phyloP scores from a whole-genome alignment of 2,329 filamentous ascomycete species.

The Cadophora sp. region DNA sequence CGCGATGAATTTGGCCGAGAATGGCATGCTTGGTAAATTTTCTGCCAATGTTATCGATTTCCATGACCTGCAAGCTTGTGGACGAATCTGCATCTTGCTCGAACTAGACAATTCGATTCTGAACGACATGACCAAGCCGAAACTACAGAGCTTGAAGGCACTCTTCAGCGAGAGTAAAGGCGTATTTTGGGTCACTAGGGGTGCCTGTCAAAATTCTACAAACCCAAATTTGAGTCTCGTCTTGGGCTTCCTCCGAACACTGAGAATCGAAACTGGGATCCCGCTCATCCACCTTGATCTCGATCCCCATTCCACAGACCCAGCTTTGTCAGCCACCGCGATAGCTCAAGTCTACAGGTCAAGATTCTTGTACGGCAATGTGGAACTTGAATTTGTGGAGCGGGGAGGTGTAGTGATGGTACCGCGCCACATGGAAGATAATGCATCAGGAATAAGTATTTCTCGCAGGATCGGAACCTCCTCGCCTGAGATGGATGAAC shows the following conservation, averaged over 20 bases:
- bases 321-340: neutral
- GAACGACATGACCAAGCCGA: slow-evolving; percentile 3
- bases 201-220: neutral
- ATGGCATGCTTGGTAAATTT: neutral
- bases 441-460: neutral
- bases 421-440: neutral
- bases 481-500: neutral
- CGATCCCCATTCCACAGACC: neutral
- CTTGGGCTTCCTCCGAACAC: slow-evolving; percentile 3
- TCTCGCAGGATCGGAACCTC: neutral
- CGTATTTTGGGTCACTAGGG: neutral
- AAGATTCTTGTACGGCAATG: neutral
- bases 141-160: neutral
- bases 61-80: neutral
- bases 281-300: neutral
- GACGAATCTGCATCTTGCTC: slow-evolving; percentile 7
- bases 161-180: neutral
- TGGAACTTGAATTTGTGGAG: neutral
- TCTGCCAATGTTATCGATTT: neutral
- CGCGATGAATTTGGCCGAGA: neutral
- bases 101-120: neutral
- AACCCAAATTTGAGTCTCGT: neutral
- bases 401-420: neutral
- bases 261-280: neutral
- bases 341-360: neutral